phyloP scores from a whole-genome alignment of 2,329 filamentous ascomycete genomes.

The Sporothrix brasiliensis region DNA sequence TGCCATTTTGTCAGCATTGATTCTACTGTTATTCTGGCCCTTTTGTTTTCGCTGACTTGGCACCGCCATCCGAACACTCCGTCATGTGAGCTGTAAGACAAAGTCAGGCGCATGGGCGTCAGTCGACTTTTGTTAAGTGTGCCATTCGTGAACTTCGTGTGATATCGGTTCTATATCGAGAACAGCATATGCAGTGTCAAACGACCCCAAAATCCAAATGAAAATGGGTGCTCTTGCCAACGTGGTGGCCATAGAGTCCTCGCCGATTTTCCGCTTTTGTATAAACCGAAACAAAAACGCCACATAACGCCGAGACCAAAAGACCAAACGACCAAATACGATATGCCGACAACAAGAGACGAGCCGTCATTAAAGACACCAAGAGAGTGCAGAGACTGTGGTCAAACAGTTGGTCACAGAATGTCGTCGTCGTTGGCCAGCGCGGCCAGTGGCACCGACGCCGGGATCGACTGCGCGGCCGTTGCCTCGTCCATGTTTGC shows the following conservation, averaged over 20 bases:
- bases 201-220: constrained; percentile 1
- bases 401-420: constrained; percentile 26
- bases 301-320: constrained; percentile 23
- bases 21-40: neutral
- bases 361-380: constrained; percentile 19
- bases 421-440: constrained; percentile 36
- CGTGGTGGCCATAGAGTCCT: too few species aligned
- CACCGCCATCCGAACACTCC: neutral
- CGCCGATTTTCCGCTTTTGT: constrained; percentile 24
- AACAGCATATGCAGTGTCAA: neutral
- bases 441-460: constrained; percentile 25
- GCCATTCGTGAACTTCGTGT: constrained; percentile 12
- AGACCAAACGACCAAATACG: neutral
- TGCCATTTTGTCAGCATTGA: constrained; percentile 6
- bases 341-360: constrained; percentile 11
- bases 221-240: constrained; percentile 6
- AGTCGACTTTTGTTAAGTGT: neutral
- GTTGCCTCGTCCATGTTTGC: constrained; percentile 32
- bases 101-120: neutral
- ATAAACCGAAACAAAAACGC: neutral
- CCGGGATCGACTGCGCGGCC: neutral
- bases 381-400: neutral
- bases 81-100: neutral
- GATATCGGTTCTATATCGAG: constrained; percentile 1
- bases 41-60: neutral